Percentiles rank a stretch among this genome's conserved stretches.
Conservation (phyloP, 1,284 basidiomycete genomes). For the Fomitiporia mediterranea region DNA sequence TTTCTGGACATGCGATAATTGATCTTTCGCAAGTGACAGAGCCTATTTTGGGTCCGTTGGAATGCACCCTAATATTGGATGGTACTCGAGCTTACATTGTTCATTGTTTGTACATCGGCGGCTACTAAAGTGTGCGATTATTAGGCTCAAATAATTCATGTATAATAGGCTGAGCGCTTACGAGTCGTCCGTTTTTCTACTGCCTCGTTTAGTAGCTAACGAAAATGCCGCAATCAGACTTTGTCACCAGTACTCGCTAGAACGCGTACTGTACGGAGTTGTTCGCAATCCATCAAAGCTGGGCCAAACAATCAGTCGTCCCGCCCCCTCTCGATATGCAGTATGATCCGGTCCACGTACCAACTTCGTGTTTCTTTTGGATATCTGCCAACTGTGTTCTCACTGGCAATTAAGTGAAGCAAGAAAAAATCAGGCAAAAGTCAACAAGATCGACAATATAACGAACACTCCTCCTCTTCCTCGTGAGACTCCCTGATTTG, state of each 20-base stretch:
- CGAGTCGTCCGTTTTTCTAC: background rate
- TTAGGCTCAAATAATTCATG: too few relatives aligned
- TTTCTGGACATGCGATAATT: background rate
- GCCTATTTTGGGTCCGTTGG: too few relatives aligned
- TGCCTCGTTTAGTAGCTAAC: background rate
- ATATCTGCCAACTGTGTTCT: background rate
- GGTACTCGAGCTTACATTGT: background rate
- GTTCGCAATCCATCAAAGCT: conserved; percentile 9
- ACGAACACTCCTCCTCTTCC: background rate
- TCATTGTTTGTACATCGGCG: background rate
- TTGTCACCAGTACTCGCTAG: too few relatives aligned
- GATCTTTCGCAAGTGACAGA: background rate
- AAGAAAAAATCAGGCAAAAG: background rate
- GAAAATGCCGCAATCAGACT: background rate
- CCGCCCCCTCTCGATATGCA: background rate
- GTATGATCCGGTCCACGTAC: background rate
- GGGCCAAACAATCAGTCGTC: background rate
- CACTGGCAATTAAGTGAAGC: background rate
- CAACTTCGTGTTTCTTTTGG: background rate
- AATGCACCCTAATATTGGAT: too few relatives aligned
- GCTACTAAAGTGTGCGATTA: background rate
- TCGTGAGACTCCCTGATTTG: background rate
- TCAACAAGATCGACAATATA: too few relatives aligned
- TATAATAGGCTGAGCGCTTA: background rate
- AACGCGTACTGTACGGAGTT: conserved; percentile 2